A percentile compares a stretch with the other conserved stretches of the same genome.
phyloP scores from a whole-genome alignment of 2,329 filamentous ascomycete genomes.

The Claviceps pusilla region DNA sequence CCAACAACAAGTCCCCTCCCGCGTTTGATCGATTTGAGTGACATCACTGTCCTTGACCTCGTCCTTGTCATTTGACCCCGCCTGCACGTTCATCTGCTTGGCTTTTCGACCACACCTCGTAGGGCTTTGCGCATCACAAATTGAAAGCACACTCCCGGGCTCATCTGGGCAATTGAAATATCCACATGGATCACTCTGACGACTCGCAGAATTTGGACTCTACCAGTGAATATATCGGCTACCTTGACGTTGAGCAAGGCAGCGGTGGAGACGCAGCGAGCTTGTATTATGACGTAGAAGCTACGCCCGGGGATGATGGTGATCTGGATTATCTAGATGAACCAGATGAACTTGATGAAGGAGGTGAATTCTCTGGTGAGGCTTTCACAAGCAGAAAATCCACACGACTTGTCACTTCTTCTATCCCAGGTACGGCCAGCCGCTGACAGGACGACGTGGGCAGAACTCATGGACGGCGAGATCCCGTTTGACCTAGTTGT shows the following conservation, averaged over 20 bases:
- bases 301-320: conserved; percentile 1
- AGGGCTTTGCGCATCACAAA: neutral
- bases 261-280: conserved; percentile 15
- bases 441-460: neutral
- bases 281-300: conserved; percentile 5
- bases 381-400: neutral
- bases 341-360: conserved; percentile 9
- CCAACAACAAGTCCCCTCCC: too few species aligned
- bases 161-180: too few species aligned
- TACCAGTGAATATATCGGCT: neutral
- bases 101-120: neutral
- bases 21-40: too few species aligned
- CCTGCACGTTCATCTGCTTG: neutral
- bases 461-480: conserved; percentile 3
- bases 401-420: neutral
- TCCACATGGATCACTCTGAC: neutral
- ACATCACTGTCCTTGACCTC: too few species aligned
- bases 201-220: neutral
- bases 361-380: conserved; percentile 7
- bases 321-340: conserved; percentile 10
- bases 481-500: conserved; percentile 11
- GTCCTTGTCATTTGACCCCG: neutral
- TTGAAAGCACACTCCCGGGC: too few species aligned
- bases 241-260: neutral
- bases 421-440: neutral